Evolutionary conservation across 2,329 filamentous ascomycete genomes (phyloP).

Genomic region (Aureobasidium namibiae): DNA sequence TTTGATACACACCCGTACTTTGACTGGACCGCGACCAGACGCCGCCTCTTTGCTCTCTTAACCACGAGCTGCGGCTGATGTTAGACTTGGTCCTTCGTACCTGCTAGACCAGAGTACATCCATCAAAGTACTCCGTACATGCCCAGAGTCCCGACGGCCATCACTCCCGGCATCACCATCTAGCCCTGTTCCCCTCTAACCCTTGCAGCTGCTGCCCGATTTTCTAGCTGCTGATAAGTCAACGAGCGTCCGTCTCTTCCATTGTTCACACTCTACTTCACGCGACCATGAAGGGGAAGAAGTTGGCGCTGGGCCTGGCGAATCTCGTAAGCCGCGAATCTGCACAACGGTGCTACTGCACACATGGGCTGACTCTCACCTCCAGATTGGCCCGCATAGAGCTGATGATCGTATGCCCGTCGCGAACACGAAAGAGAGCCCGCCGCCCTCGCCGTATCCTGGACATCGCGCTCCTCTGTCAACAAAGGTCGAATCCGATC

Average conservation of each 20-base stretch:
- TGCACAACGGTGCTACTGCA: background rate
- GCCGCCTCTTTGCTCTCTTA: background rate
- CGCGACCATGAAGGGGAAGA: constrained; percentile 3
- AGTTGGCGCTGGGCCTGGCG: constrained; percentile 7
- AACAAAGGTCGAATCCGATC: constrained; percentile 33
- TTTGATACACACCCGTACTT: background rate
- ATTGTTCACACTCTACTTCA: background rate
- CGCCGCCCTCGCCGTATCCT: constrained; percentile 33
- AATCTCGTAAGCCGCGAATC: background rate
- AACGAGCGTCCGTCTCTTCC: too few species aligned
- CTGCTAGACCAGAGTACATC: background rate
- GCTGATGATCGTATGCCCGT: background rate
- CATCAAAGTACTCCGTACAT: too few species aligned
- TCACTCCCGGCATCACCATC: background rate
- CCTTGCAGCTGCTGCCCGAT: background rate
- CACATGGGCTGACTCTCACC: background rate
- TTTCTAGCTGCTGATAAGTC: too few species aligned
- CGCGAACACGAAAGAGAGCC: constrained; percentile 14
- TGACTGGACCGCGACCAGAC: background rate
- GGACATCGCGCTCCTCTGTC: constrained; percentile 37
- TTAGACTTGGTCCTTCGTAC: background rate
- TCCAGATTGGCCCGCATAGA: constrained; percentile 6
- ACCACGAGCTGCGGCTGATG: background rate
- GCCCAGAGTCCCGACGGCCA: background rate
- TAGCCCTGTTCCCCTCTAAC: background rate